Evolutionary conservation across 805 yeast species (phyloP), one percentile per base, ranked within the genome.

Genomic region (Saturnispora hagleri): DNA sequence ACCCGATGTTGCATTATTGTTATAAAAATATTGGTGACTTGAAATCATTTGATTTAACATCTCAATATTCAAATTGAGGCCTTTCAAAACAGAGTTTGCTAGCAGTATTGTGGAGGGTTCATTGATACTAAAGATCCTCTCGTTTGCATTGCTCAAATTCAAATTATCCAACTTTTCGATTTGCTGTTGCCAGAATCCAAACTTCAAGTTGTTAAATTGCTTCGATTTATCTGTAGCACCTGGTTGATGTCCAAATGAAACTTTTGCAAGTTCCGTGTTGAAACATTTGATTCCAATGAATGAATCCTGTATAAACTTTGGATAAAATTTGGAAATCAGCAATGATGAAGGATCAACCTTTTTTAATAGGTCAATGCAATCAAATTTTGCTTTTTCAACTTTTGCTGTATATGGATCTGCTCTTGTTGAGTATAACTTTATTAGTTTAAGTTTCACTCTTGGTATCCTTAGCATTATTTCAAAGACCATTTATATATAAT

Each of bases 101-200:
- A 87, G 57, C 43, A 87, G 66, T n/a, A 80, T 67, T 3, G 81
- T 79, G 5, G 80, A 76, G 1, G 95, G 91, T 57, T 82, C 89
- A 68, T 47, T 52, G 8, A 54, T 69, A 67, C 43, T 67, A 59
- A 15, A 66, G 69, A 36, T 63, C 53, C 27, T 52, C 38, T 4
- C 73, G 72, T 56, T 66, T 40, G 31, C 57, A 17, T 43, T 48
- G 0, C 28, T 31, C 3, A 45, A 57, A 8, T 67, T 61, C 4
- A 52, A 57, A 12, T 68, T 60, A 55, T 74, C 73, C 7, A 80
- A 70, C 53, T 71, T 73, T 38, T 73, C 71, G 6, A 87, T 53
- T 53, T 77, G 71, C 48, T 84, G 85, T 54, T 80, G 73, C 95
- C 95, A 88, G 64, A 84, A 85, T 58, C 81, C 80, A 62, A 85